Evolutionary conservation across 2,329 filamentous ascomycete genomes (phyloP), one percentile per base, ranked within the genome.

Genomic region (Helotiales sp.): DNA sequence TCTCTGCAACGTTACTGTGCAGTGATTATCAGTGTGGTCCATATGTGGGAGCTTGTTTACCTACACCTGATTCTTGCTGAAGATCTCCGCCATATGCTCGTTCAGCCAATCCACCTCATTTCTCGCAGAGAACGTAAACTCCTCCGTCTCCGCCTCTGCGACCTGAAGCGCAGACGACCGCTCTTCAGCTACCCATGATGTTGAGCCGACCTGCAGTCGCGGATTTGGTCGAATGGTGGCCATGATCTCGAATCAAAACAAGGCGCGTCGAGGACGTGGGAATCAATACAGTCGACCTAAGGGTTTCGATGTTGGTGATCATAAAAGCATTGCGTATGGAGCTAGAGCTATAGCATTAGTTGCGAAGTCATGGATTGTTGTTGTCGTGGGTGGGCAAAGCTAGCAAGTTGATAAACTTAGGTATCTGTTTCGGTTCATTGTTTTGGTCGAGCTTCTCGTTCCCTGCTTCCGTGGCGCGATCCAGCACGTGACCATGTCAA

Each of bases 101-200:
- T 99, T 98, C 74, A 99, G 84, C 96, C 96, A 99, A 78, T 98
- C 94, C 76, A 98, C 83, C 79, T 99, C 96, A 80, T 98, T 97
- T 66, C 92, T 89, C 69, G 93, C 94, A 32, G 93, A 93, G 81
- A 92, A 98, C 50, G 92, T 88, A 77, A 98, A 96, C 81, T 99
- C 96, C 73, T 98, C 95, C 63, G 92, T 87, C 79, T 98, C 96
- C 64, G 93, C 87, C 55, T 91, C 85, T 17, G 91, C 86, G 70
- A 97, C 89, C 71, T 92, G 87, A 63, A 89, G 82, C 15, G 93
- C 90, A 75, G 94, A 91, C 50, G 90, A 86, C 74, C 94, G 88
- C 83, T 99, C 96, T 72, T 93, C 89, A 34, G 89, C 83, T 71
- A 97, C 88, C 96, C 96, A 99, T 81, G 90, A 84, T 75, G 88